Evolutionary conservation across 1,139 yeast genomes (phyloP).

Genomic region (Debaryomyces udenii): DNA sequence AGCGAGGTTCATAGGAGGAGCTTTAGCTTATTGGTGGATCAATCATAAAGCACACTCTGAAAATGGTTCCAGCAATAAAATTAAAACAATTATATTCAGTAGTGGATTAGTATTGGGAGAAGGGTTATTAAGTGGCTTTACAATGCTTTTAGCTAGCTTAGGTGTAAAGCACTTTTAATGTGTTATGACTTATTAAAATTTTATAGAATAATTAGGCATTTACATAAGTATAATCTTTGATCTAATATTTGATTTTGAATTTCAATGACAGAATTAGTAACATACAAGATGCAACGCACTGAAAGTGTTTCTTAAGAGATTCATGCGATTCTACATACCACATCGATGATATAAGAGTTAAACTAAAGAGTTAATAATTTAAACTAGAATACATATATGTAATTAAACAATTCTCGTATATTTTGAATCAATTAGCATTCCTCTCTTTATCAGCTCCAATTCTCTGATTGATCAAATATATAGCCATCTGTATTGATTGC

Average conservation of each 20-base stretch:
- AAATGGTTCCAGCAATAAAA: constrained; percentile 45
- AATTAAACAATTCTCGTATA: background rate
- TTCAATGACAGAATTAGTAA: no score
- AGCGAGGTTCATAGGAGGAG: constrained; percentile 90
- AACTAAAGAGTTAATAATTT: background rate
- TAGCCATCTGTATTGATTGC: constrained; percentile 74
- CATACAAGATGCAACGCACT: no score
- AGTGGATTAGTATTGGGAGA: constrained; percentile 94
- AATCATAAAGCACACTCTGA: constrained; percentile 33
- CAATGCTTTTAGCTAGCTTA: constrained; percentile 75
- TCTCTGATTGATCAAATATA: constrained; percentile 74
- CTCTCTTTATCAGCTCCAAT: constrained; percentile 66
- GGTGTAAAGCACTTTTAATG: constrained; percentile 47
- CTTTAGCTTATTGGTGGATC: constrained; percentile 67
- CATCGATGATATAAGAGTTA: background rate
- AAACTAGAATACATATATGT: constrained; percentile 3
- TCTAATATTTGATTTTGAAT: no score
- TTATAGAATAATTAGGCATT: background rate
- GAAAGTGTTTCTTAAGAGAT: no score
- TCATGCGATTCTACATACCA: background rate
- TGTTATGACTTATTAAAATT: background rate
- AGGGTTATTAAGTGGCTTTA: constrained; percentile 81
- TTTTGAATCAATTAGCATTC: constrained; percentile 23
- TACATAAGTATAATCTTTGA: background rate
- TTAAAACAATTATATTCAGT: constrained; percentile 80